Base-by-base conservation (phyloP, 2,329 filamentous ascomycete species). In the Lecanicillium sp. region DNA sequence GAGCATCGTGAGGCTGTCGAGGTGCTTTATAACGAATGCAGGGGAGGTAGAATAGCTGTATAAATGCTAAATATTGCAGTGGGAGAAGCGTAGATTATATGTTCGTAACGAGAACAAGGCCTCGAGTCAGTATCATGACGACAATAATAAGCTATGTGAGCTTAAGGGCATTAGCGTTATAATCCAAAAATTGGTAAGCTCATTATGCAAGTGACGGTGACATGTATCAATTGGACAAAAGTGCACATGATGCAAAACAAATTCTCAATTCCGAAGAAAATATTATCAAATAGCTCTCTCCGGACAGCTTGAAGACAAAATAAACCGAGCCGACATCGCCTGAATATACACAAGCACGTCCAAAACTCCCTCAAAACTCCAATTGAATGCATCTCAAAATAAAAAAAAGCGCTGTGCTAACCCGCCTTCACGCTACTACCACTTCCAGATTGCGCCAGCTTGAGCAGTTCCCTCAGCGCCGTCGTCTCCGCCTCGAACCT, bases 401-500 rank as follows among this genome's bases (percentile, higher is more conserved):
- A 32, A 20, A 39, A 33, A 7, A 29, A 31, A 17, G 33, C 22
- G 11, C 6, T 7, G 11, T 15, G 30, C 34, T 41, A 37, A 41
- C 39, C 29, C 10, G n/a, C 25, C 15, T 27, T 18, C 34, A 37
- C 13, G 17, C 17, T 17, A n/a, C n/a, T n/a, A n/a, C n/a, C n/a
- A n/a, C n/a, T n/a, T 22, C 39, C 39, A 40, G 39, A 20, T 17
- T 31, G 36, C 34, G 22, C 30, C 34, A 41, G 33, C 29, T 15
- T 36, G 25, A 41, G 30, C 39, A 41, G 32, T 42, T 68, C 66
- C 46, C 68, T 66, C 54, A 81, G 56, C 22, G 74, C 69, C 41
- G 72, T 68, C 17, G 71, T 69, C 60, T 81, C 76, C 3, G 74
- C 74, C 54, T 81, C 74, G 44, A 73, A 63, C 50, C 71, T 62